phyloP scores from a whole-genome alignment of 352 stramenopile species.

The Pythium rhizo-oryzae region DNA sequence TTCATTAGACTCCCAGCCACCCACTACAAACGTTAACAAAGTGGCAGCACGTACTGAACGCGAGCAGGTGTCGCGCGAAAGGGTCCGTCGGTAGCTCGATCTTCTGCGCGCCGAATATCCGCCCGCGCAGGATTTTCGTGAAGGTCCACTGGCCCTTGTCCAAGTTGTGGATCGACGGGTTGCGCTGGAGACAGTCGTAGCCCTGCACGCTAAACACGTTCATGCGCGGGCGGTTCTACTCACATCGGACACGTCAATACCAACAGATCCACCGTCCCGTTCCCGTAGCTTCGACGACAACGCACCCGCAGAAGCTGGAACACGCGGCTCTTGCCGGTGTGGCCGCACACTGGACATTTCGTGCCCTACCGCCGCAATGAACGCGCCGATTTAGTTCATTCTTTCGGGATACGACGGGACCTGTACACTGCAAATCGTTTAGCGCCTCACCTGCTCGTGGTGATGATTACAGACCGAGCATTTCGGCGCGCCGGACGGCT shows the following conservation, averaged over 20 bases:
- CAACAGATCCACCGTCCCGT: too few species aligned
- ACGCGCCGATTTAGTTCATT: not conserved
- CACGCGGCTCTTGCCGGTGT: constrained; percentile 68
- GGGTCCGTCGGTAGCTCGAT: constrained; percentile 41
- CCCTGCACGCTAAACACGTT: constrained; percentile 54
- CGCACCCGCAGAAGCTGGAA: constrained; percentile 60
- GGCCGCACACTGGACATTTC: constrained; percentile 67
- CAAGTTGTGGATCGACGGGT: constrained; percentile 31
- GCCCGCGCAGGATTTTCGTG: constrained; percentile 48
- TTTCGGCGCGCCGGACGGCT: constrained; percentile 19
- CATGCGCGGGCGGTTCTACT: constrained; percentile 38
- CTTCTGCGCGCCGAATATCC: constrained; percentile 40
- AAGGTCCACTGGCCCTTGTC: constrained; percentile 55
- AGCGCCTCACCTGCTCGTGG: constrained; percentile 39
- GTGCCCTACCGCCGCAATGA: constrained; percentile 34
- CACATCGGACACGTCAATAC: not conserved
- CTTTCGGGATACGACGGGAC: not conserved
- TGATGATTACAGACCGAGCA: constrained; percentile 58
- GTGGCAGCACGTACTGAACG: constrained; percentile 71
- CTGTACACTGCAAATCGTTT: not conserved
- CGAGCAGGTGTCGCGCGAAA: constrained; percentile 53
- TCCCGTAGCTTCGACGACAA: too few species aligned
- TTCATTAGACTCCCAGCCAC: not conserved
- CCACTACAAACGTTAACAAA: constrained; percentile 23
- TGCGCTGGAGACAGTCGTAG: constrained; percentile 51